Base-by-base conservation (phyloP, 2,329 filamentous ascomycete species). In the Podosphaera fusca region DNA sequence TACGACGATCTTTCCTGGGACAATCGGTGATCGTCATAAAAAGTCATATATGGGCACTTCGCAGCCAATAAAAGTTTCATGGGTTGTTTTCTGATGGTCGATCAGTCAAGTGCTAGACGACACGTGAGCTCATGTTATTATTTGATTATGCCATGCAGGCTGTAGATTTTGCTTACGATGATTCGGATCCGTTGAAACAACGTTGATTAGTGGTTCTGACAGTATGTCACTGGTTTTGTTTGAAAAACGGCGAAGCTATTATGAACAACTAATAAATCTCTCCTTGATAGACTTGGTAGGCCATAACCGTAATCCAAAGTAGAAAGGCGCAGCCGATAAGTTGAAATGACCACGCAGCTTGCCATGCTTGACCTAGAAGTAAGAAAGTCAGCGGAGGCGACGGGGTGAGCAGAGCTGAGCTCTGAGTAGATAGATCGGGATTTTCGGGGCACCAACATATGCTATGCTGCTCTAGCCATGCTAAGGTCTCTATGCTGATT, bases 291-390 rank as follows among this genome's bases (percentile, higher is more conserved):
- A 83, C 80, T 60, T 81, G 78, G 62, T 80, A 79, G 9, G 79
- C 76, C 75, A 83, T 82, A 60, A 82, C 70, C 73, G 82, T 81
- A 63, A 82, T 78, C 80, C 80, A 83, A n/a, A 83, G 64, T 58
- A 82, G 66, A 61, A 82, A 82, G 0, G 81, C 69, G 21, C 68
- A 70, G 0, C 80, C 80, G 1, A 80, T 74, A 31, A 84, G 67
- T 21, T 74, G 74, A 65, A 84, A 80, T 0, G 79, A 74, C 67
- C 82, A 84, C 1, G 78, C 77, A 1, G 81, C 74, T 62, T 80
- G 75, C 81, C 81, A 84, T 49, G 74, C 74, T 67, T 80, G 77
- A 66, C 76, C 76, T 79, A 42, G 9, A 55, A 8, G 36, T 9
- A 45, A 55, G 8, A 12, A 1, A 9, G 38, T 42, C 46, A 29